A percentile compares a stretch with the other conserved stretches of the same genome.
phyloP scores from a whole-genome alignment of 257 asterid genomes.

The Solanum stenotomum region DNA sequence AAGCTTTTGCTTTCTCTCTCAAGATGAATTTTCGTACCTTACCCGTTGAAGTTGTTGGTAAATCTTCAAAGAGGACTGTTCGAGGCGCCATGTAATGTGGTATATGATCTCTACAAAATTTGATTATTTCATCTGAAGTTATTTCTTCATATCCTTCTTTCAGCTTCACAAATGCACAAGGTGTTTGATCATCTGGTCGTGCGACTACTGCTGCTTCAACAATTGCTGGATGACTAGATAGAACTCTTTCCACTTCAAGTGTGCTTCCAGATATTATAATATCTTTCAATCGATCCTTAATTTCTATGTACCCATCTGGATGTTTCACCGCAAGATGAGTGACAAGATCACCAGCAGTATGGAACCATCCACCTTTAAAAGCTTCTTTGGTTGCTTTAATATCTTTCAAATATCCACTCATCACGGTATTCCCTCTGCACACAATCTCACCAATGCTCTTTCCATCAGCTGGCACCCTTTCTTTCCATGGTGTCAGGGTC shows the following conservation, averaged over 20 bases:
- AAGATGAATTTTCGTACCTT: constrained; percentile 17
- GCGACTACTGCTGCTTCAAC: constrained; percentile 21
- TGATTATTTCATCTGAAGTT: constrained; percentile 6
- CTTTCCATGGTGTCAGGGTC: constrained; percentile 8
- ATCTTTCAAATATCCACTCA: neutral
- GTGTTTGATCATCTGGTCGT: constrained; percentile 28
- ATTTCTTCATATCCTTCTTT: constrained; percentile 15
- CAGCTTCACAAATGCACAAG: constrained; percentile 26
- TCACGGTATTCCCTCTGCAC: constrained; percentile 25
- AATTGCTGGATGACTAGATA: constrained; percentile 5
- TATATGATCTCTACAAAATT: neutral
- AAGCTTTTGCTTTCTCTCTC: constrained; percentile 23
- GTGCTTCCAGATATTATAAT: constrained; percentile 5
- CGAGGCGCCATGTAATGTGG: constrained; percentile 15
- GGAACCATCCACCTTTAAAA: neutral
- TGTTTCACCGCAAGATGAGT: neutral
- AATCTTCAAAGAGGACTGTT: constrained; percentile 18
- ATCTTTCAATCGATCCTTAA: constrained; percentile 23
- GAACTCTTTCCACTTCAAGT: constrained; percentile 18
- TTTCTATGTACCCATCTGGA: constrained; percentile 8
- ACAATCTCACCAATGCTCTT: constrained; percentile 17
- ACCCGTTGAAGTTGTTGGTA: constrained; percentile 28
- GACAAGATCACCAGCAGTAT: neutral
- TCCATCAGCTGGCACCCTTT: constrained; percentile 23
- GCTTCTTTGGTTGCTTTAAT: neutral